Evolutionary conservation across 352 stramenopile genomes (phyloP), one percentile per base, ranked within the genome.

Genomic region (Phytophthora ramorum): DNA sequence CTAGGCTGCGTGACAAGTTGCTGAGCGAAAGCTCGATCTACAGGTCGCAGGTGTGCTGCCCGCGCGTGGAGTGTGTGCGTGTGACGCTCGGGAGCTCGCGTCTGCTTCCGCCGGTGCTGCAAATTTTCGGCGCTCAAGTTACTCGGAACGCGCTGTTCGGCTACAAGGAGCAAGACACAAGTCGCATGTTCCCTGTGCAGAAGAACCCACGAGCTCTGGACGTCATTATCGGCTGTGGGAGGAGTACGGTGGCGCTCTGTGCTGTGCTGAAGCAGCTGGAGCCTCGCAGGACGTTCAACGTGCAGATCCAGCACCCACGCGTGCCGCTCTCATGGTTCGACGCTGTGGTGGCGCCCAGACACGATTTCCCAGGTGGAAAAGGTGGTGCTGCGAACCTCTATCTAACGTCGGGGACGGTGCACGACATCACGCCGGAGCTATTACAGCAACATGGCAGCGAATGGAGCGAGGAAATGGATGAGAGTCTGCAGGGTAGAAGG

Each of bases 271-370:
- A 86, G 58, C 71, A 61, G 40, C 28, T 57, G 28, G 30, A 50
- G 12, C 53, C 65, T 12, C 50, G n/a, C n/a, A 59, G 30, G 30
- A 62, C 80, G 13, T 88, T 86, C 46, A 89, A 86, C 69, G 76
- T 94, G 44, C 85, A 94, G 63, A 89, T 94, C 59, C 82, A 94
- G 59, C 85, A 94, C 45, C 85, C 85, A 16, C 80, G 82, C 9
- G 77, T 84, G 28, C 62, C 71, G 1, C 44, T 94, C 26, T 17
- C 50, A 9, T 80, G 79, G 44, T 92, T 92, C 26, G 72, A 91
- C 58, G 84, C 83, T 4, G 77, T 94, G 2, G 56, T 94, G 8
- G 73, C 63, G 13, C 85, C 85, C 10, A 71, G 66, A 16, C 85
- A 94, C 50, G 85, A 94, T 51, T 79, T 89, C 14, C 7, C 52